These are phyloP conservation scores for Penicillium coprophilum DNA, from an alignment of 495 filamentous ascomycete genomes.

Conservation along the genomic window DNA sequence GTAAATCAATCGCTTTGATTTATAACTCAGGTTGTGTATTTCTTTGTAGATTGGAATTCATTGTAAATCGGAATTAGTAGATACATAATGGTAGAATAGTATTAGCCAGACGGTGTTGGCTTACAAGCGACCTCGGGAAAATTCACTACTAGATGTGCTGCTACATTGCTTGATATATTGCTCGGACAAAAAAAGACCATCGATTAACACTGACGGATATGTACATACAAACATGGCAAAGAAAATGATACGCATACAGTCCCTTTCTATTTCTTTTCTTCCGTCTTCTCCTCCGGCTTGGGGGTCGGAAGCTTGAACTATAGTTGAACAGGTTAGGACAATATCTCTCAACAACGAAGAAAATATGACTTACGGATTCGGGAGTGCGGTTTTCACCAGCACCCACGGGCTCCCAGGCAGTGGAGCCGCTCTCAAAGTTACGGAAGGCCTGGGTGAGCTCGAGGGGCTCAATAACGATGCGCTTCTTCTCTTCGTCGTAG, in stretches of 20 bases:
- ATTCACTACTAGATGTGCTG: not conserved
- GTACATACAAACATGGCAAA: slow-evolving; percentile 46
- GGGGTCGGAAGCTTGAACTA: slow-evolving; percentile 91
- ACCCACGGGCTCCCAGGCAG: slow-evolving; percentile 84
- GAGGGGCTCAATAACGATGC: slow-evolving; percentile 94
- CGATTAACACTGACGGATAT: slow-evolving; percentile 44
- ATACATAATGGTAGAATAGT: not conserved
- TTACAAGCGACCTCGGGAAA: not conserved
- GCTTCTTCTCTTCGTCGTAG: slow-evolving; percentile 99
- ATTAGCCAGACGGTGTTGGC: too few species aligned
- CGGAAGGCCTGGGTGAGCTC: slow-evolving; percentile 99
- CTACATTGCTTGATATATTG: not conserved
- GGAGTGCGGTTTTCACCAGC: slow-evolving; percentile 75
- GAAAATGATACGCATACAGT: slow-evolving; percentile 43
- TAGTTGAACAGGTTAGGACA: slow-evolving; percentile 14
- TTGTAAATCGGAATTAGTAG: too few species aligned
- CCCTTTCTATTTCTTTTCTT: slow-evolving; percentile 84
- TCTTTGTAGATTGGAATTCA: not conserved
- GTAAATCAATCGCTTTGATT: not conserved
- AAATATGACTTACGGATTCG: slow-evolving; percentile 55
- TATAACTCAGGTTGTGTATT: not conserved
- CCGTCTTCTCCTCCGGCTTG: slow-evolving; percentile 87
- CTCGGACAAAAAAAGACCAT: slow-evolving; percentile 25
- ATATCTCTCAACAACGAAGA: not conserved
- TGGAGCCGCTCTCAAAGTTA: slow-evolving; percentile 88